Evolutionary conservation across 495 filamentous ascomycete species (phyloP), one percentile per base, ranked within the genome.

Genomic region (Penicillium bovifimosum): DNA sequence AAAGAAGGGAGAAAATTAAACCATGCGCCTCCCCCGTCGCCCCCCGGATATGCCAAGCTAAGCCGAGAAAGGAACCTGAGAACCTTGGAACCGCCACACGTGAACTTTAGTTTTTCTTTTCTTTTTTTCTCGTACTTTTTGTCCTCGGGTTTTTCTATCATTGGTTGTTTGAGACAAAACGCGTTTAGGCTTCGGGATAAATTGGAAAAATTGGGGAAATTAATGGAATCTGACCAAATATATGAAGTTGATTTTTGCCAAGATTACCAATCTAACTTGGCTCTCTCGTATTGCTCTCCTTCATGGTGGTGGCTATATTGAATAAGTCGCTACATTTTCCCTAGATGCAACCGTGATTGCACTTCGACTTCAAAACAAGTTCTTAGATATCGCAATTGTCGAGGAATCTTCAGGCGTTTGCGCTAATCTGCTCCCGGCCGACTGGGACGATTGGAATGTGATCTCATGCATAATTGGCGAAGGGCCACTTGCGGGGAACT

Each of bases 61-160:
- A 39, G 18, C 46, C 46, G n/a, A 47, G 45, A 47, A 47, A 47
- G 45, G 45, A 26, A 43, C 41, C 14, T 10, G 13, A 32, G 45
- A 26, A 43, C 41, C 14, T 10, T 6, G 17, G 27, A 38, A 47
- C 45, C 45, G 46, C 46, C 46, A 48, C 46, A 48, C 46, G n/a
- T 38, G 34, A 48, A 26, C 13, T 28, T 47, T 5, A 18, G 13
- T 5, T 18, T 26, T 48, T 48, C 28, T 24, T 36, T 10, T 35
- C 9, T 8, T 32, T 33, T 45, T 24, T 24, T 24, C 4, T 24
- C n/a, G n/a, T n/a, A n/a, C n/a, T 24, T 24, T 24, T 24, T 2
- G 20, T 4, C 20, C 20, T 24, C 20, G 20, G 20, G 2, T 24
- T 24, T 24, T 24, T 24, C 4, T 24, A 24, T 4, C 20, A 24